Evolutionary conservation across 2,329 filamentous ascomycete species (phyloP), one percentile per base, ranked within the genome.

Genomic region (Talaromyces sp.): DNA sequence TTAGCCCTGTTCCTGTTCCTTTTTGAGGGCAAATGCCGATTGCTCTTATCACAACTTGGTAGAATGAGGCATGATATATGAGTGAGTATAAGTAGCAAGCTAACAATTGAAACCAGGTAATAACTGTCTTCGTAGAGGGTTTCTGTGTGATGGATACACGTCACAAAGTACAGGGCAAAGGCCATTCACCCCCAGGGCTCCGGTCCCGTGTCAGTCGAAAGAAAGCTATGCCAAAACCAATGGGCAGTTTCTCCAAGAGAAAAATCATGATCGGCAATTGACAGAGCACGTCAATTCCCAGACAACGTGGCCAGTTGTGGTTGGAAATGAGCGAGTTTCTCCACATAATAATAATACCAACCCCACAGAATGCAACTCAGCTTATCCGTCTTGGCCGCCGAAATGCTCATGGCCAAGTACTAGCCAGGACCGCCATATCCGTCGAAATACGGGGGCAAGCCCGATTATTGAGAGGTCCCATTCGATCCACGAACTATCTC

Each of bases 61-160:
- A n/a, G n/a, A n/a, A n/a, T n/a, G n/a, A n/a, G n/a, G n/a, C n/a
- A n/a, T n/a, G n/a, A n/a, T n/a, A n/a, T n/a, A n/a, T n/a, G n/a
- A n/a, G n/a, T n/a, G n/a, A n/a, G n/a, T n/a, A n/a, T n/a, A n/a
- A n/a, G n/a, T n/a, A n/a, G n/a, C 24, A 9, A 27, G 19, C 35
- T 47, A 32, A 47, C 30, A 19, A 30, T 20, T 7, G 8, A 20
- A n/a, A 24, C 11, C 57, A 93, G 89, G 89, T 75, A 89, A 87
- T 69, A 97, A 99, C 67, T 99, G 94, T 75, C 81, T 89, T 51
- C 88, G 91, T 56, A 93, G 94, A 40, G 90, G 90, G 13, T 97
- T 97, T 71, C 79, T 90, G 30, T 99, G 94, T 71, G 88, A 90
- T 63, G 94, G 94, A 47, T 99, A 99, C 74, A 88, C 89, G 49